A percentile compares a stretch with the other conserved stretches of the same genome.
phyloP scores from a whole-genome alignment of 208 protist species.

The Giardia muris region DNA sequence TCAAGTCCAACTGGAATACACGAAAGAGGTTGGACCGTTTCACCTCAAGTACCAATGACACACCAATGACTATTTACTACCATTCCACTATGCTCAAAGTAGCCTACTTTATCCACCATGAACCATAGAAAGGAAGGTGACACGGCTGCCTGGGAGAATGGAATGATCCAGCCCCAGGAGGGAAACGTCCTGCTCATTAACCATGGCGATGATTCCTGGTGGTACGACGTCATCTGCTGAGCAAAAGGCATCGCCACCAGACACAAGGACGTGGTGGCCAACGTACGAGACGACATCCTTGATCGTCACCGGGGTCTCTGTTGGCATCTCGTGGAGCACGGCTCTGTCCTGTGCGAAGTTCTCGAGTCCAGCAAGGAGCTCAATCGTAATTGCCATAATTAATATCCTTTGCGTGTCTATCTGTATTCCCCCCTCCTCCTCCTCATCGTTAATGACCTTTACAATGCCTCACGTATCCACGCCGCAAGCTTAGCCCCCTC shows the following conservation, averaged over 20 bases:
- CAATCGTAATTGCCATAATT: neutral
- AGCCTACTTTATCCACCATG: neutral
- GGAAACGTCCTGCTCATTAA: neutral
- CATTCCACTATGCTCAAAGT: too few relatives aligned
- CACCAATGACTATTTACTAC: too few relatives aligned
- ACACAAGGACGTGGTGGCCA: neutral
- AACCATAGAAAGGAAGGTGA: neutral
- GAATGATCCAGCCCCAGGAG: neutral
- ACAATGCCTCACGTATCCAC: too few relatives aligned
- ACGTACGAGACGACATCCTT: neutral
- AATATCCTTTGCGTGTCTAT: too few relatives aligned
- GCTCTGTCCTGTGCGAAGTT: neutral
- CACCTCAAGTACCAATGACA: too few relatives aligned
- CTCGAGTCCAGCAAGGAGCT: neutral
- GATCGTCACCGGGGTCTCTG: neutral
- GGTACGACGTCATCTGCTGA: neutral
- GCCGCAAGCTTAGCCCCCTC: too few relatives aligned
- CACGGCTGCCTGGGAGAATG: neutral
- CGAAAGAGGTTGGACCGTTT: too few relatives aligned
- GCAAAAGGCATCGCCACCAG: neutral
- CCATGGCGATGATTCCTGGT: neutral
- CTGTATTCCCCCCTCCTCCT: too few relatives aligned
- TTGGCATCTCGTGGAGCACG: neutral
- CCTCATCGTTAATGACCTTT: too few relatives aligned
- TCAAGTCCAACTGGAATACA: too few relatives aligned